phyloP scores from a whole-genome alignment of 768 basidiomycete genomes.

The Suillus clintonianus region DNA sequence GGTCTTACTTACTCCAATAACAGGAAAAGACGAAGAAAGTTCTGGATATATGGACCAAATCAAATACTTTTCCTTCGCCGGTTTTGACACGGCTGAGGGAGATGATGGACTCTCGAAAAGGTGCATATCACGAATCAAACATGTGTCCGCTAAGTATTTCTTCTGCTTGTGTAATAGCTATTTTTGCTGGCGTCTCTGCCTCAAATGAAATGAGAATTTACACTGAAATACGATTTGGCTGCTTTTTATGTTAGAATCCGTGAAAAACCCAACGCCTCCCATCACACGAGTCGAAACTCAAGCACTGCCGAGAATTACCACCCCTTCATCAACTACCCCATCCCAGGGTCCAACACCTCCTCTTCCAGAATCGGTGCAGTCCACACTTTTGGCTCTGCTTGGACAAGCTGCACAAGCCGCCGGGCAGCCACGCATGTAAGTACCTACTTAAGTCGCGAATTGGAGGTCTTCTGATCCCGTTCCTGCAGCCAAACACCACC shows the following conservation, averaged over 20 bases:
- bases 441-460: conserved; percentile 6
- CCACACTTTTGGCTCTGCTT: conserved; percentile 68
- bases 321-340: conserved; percentile 27
- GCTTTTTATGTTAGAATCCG: conserved; percentile 62
- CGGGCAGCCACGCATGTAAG: conserved; percentile 42
- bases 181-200: conserved; percentile 41
- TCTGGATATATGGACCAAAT: conserved; percentile 96
- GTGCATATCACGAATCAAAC: conserved; percentile 74
- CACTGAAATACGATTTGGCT: conserved; percentile 63
- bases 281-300: conserved; percentile 40
- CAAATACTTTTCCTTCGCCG: conserved; percentile 80
- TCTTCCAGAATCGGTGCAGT: conserved; percentile 45
- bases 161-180: conserved; percentile 67
- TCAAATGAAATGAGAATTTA: conserved; percentile 55
- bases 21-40: conserved; percentile 98
- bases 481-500: conserved; percentile 58
- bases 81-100: conserved; percentile 74
- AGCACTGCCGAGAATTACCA: conserved; percentile 27
- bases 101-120: conserved; percentile 72
- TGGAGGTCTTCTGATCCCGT: conserved; percentile 1
- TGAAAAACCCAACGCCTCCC: conserved; percentile 38
- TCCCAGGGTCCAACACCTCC: conserved; percentile 24
- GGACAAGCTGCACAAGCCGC: conserved; percentile 61
- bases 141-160: conserved; percentile 83
- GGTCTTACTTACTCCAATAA: conserved; percentile 36